Evolutionary conservation across 495 filamentous ascomycete genomes (phyloP).

Genomic region (Usnea hakonensis): DNA sequence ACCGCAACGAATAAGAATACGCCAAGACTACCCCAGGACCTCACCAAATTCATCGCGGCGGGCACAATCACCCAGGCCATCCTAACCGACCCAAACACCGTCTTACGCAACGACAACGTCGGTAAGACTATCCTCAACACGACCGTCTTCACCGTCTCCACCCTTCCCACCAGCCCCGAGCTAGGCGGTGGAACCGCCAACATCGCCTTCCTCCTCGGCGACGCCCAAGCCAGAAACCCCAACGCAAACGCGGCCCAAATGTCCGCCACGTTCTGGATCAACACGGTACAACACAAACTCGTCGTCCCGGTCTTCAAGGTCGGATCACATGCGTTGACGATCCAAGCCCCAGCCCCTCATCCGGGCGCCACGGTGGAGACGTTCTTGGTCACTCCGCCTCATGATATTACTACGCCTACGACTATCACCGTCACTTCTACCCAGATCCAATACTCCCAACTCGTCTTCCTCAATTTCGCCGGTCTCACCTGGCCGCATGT

Average conservation of each 20-base stretch:
- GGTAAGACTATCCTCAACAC: conserved; percentile 27
- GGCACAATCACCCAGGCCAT: conserved; percentile 29
- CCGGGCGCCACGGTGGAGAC: too few relatives aligned
- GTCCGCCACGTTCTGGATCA: conserved; percentile 29
- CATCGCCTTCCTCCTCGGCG: conserved; percentile 26
- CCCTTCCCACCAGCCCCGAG: conserved; percentile 15
- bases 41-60: conserved; percentile 23
- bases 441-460: too few relatives aligned
- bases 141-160: conserved; percentile 24
- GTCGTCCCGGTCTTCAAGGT: not conserved
- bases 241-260: conserved; percentile 24
- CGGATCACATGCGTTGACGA: too few relatives aligned
- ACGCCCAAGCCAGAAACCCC: conserved; percentile 3
- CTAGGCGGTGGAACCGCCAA: conserved; percentile 28
- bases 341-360: too few relatives aligned
- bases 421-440: too few relatives aligned
- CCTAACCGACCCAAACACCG: conserved; percentile 22
- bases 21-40: conserved; percentile 26
- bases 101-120: conserved; percentile 22
- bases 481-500: too few relatives aligned
- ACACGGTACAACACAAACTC: conserved; percentile 26
- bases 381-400: too few relatives aligned
- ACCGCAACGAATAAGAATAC: conserved; percentile 18
- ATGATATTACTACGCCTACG: too few relatives aligned
- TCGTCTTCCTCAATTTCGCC: too few relatives aligned